Base-by-base conservation (phyloP, 2,329 filamentous ascomycete species). In the Alternaria triticina region DNA sequence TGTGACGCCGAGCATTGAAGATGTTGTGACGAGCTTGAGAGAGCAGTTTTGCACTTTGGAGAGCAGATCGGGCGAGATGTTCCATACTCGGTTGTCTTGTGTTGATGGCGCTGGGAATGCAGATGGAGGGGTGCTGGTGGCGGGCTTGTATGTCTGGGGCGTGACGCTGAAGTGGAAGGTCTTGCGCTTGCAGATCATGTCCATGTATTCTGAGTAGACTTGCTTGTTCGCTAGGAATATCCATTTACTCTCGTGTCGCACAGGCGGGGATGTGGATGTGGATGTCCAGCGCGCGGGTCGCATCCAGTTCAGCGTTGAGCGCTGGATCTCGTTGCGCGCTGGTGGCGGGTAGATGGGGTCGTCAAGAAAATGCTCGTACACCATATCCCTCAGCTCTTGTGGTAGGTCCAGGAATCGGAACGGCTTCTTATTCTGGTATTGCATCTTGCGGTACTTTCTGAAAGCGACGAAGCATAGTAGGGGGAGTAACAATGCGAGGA, bases 161-260 rank as follows among this genome's bases (percentile, higher is more conserved):
- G 74, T 74, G 27, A 81, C 70, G 30, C 68, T 74, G 36, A 81
- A 71, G 23, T 73, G 67, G 62, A 79, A 78, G 4, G 67, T 76
- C 2, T 62, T 50, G 17, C 70, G 71, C 52, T 75, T 79, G 66
- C 73, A 75, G 36, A 79, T 54, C 40, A 78, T 59, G 33, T 77
- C 73, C 66, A 74, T 78, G 67, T 74, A 81, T 56, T 81, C 79
- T 5, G 46, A 40, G 51, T 79, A 65, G 15, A 80, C 62, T 57
- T 79, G 78, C 50, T 74, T 75, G 66, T 71, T 78, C 27, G 70
- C 71, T 6, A 79, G 67, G 55, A 79, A 67, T 8, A 78, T 68
- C 64, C 67, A 73, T 62, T 70, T 76, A 40, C 66, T 72, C 11
- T 33, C 30, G 10, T 20, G 44, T n/a, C 40, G 54, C 56, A 60